These are phyloP conservation scores for Wickerhamiella nectarea DNA, from an alignment of 805 yeast species.

Conservation along the genomic window DNA sequence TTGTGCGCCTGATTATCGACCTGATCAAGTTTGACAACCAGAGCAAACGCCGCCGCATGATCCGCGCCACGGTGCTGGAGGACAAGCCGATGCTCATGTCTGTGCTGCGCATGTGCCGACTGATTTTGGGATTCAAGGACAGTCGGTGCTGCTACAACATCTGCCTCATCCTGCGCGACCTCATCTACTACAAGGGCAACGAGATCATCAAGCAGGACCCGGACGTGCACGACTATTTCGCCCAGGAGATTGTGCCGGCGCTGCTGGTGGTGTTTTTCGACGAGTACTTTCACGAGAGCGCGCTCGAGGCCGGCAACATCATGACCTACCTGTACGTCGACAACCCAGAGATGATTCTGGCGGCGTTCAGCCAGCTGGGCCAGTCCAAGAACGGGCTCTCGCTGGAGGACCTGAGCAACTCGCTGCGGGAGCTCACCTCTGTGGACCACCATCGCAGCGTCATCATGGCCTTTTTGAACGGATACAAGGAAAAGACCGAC, in stretches of 20 bases:
- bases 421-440: conserved; percentile 41
- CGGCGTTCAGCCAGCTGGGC: conserved; percentile 2
- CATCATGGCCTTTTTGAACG: conserved; percentile 59
- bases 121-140: conserved; percentile 70
- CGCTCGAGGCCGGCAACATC: conserved; percentile 83
- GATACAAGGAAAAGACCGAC: conserved; percentile 34
- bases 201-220: conserved; percentile 55
- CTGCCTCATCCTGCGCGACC: conserved; percentile 60
- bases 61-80: conserved; percentile 51
- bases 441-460: conserved; percentile 72
- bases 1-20: conserved; percentile 75
- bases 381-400: conserved; percentile 30
- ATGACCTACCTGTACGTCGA: conserved; percentile 60
- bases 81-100: conserved; percentile 62
- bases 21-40: conserved; percentile 33
- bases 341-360: conserved; percentile 1
- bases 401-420: conserved; percentile 48
- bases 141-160: conserved; percentile 88
- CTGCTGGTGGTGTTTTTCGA: conserved; percentile 55
- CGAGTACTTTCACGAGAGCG: conserved; percentile 71
- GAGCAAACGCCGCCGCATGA: conserved; percentile 42
- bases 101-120: conserved; percentile 57
- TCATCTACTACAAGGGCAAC: conserved; percentile 38
- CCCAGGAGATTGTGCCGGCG: conserved; percentile 55
- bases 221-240: conserved; percentile 50